Evolutionary conservation across 2,329 filamentous ascomycete species (phyloP), one percentile per base, ranked within the genome.

Genomic region (Sporothrix dimorphospora): DNA sequence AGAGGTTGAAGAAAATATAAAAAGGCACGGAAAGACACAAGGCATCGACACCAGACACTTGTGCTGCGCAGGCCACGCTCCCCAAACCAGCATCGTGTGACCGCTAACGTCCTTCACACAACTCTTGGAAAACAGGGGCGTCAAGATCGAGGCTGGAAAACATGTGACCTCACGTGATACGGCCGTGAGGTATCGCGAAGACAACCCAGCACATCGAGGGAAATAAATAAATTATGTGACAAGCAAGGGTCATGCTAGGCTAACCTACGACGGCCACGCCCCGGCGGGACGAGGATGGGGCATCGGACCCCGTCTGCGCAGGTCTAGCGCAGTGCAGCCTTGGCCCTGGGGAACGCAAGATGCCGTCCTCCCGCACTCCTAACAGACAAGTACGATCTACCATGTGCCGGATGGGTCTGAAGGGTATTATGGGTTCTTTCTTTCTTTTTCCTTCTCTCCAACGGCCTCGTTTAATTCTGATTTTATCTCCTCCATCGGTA

Each of bases 161-260:
- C 40, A 66, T 66, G 61, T 66, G 61, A 66, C 40, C 40, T 66
- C 61, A 66, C 61, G 61, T 47, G 61, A 66, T 21, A 30, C 21
- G 61, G 40, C 61, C 21, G 21, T 8, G 34, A 63, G 21, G 34
- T 40, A 45, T 66, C n/a, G 24, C 21, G 42, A 47, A 47, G 4
- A 21, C 40, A 66, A 27, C 14, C 8, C 12, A 30, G 40, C 4
- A 16, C 21, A 66, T 66, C 61, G n/a, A 14, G 30, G 16, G 30
- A 40, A 40, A 14, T 7, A 61, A 61, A 61, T 4, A 8, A n/a
- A 57, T 57, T 57, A 24, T 61, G 57, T 61, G 57, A n/a, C 57
- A 40, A 38, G 9, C 34, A 9, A 12, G 57, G 30, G 30, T 12
- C 34, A 61, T 21, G 30, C n/a, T 40, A 34, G 34, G 34, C 57